Evolutionary conservation across 225 moss, liverwort and hornwort species (phyloP).

Genomic region (Rhytidiadelphus loreus): DNA sequence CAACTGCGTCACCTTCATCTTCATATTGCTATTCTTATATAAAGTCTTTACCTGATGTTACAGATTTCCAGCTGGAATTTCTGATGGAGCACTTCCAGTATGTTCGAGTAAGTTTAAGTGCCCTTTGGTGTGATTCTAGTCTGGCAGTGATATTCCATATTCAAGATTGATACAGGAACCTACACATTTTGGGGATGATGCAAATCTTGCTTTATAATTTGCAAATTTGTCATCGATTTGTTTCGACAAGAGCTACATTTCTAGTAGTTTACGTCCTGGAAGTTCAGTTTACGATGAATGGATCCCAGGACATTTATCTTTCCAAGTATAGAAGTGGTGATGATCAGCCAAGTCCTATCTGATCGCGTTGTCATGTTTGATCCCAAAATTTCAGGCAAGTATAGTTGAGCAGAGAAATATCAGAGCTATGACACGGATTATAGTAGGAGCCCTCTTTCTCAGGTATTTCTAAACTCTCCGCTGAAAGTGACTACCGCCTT

Average conservation of each 20-base stretch:
- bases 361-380: neutral
- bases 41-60: neutral
- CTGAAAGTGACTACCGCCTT: neutral
- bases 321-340: neutral
- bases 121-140: neutral
- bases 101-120: conserved; percentile 56
- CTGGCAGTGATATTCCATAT: neutral
- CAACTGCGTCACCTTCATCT: neutral
- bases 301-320: neutral
- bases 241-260: neutral
- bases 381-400: conserved; percentile 50
- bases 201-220: neutral
- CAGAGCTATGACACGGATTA: conserved; percentile 68
- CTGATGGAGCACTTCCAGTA: conserved; percentile 70
- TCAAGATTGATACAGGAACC: neutral
- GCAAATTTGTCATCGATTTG: neutral
- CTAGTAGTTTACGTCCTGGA: neutral
- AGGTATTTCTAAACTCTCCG: conserved; percentile 26
- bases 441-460: conserved; percentile 59
- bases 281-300: neutral
- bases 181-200: neutral
- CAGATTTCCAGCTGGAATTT: conserved; percentile 92
- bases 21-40: neutral
- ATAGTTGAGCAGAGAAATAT: conserved; percentile 49
- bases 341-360: neutral